Percentiles rank a stretch among this genome's conserved stretches.
Evolutionary conservation across 805 yeast species (phyloP).

Genomic region (Metschnikowia drakensbergensis): DNA sequence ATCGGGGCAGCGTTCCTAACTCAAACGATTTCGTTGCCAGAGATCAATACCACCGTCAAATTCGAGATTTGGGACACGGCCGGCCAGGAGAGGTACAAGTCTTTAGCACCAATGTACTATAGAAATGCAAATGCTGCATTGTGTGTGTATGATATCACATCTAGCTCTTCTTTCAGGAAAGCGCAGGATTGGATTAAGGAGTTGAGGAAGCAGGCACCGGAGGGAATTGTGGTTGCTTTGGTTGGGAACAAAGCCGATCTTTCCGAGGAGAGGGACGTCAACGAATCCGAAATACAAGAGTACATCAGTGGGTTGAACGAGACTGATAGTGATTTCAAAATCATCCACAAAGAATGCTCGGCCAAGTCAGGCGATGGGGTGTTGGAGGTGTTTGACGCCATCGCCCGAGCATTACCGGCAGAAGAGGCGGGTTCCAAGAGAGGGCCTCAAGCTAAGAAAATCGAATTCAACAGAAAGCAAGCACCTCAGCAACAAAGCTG

Average conservation of each 20-base stretch:
- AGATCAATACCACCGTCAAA: slow-evolving; percentile 68
- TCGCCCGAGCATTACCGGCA: slow-evolving; percentile 41
- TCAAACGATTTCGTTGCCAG: slow-evolving; percentile 82
- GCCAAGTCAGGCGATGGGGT: slow-evolving; percentile 45
- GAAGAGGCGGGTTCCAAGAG: slow-evolving; percentile 29
- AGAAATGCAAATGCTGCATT: slow-evolving; percentile 96
- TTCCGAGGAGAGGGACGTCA: slow-evolving; percentile 51
- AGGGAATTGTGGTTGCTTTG: slow-evolving; percentile 85
- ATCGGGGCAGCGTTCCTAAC: slow-evolving; percentile 97
- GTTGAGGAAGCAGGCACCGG: slow-evolving; percentile 91
- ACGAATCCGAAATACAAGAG: slow-evolving; percentile 42
- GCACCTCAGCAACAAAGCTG: slow-evolving; percentile 18
- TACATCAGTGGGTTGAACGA: slow-evolving; percentile 32
- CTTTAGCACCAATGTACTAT: slow-evolving; percentile 95
- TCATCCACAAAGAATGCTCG: slow-evolving; percentile 39
- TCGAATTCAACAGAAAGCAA: slow-evolving; percentile 16
- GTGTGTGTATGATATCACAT: slow-evolving; percentile 92
- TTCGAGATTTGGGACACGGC: slow-evolving; percentile 97
- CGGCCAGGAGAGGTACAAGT: slow-evolving; percentile 95
- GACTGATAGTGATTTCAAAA: slow-evolving; percentile 15
- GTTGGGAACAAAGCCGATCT: slow-evolving; percentile 92
- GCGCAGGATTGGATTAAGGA: slow-evolving; percentile 99
- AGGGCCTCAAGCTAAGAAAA: slow-evolving; percentile 12
- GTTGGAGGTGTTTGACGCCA: slow-evolving; percentile 36
- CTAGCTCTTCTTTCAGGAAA: slow-evolving; percentile 89